Evolutionary conservation across 2,329 filamentous ascomycete genomes (phyloP).

Genomic region (Pestalotiopsis fici): DNA sequence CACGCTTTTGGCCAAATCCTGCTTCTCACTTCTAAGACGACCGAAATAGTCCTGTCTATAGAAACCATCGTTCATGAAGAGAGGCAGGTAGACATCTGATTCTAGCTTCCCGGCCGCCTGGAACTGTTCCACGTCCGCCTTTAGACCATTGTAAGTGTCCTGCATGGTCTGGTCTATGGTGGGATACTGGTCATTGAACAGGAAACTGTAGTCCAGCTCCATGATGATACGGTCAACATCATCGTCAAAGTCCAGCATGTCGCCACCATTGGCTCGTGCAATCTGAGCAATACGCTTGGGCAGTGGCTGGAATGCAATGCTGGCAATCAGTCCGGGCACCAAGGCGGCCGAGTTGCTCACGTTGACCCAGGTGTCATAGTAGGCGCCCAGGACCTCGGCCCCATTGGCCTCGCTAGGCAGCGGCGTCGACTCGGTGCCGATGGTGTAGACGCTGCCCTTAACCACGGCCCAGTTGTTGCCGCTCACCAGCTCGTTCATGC

Average conservation of each 20-base stretch:
- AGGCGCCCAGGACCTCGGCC: conserved; percentile 27
- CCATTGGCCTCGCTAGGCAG: conserved; percentile 28
- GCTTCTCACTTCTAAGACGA: conserved; percentile 34
- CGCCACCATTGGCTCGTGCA: conserved; percentile 32
- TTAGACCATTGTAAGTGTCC: conserved; percentile 34
- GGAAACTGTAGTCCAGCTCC: conserved; percentile 44
- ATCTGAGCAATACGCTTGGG: conserved; percentile 33
- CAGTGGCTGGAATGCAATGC: conserved; percentile 39
- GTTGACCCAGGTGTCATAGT: conserved; percentile 34
- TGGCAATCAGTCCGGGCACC: conserved; percentile 29
- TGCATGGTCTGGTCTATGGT: conserved; percentile 35
- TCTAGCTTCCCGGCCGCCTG: conserved; percentile 31
- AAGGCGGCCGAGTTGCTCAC: conserved; percentile 23
- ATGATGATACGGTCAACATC: conserved; percentile 40
- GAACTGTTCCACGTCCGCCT: conserved; percentile 27
- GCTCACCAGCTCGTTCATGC: conserved; percentile 46
- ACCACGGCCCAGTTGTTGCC: conserved; percentile 42
- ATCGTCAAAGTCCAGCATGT: conserved; percentile 40
- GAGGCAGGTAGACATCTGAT: conserved; percentile 35
- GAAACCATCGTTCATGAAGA: conserved; percentile 46
- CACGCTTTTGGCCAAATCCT: conserved; percentile 34
- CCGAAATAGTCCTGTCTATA: conserved; percentile 43
- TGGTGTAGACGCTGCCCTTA: conserved; percentile 35
- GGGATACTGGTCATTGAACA: conserved; percentile 25
- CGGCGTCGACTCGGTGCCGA: conserved; percentile 38